These are phyloP conservation scores for Cryptococcus jaspeensis DNA, from an alignment of 1,284 basidiomycete species.

Conservation along the genomic window DNA sequence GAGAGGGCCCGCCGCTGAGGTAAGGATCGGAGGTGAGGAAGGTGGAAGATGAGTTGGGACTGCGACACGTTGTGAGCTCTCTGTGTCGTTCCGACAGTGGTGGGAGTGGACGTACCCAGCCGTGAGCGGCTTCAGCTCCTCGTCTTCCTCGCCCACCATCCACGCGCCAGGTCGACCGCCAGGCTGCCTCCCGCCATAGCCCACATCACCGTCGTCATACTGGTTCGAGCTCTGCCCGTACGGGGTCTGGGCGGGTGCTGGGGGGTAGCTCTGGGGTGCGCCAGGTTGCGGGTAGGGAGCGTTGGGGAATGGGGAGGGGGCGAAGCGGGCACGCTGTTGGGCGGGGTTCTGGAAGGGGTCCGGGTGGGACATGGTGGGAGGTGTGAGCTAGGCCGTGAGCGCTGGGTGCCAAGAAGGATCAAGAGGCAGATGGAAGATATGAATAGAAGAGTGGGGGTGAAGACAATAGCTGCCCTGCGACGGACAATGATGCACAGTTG, in stretches of 20 bases:
- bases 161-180: slow-evolving; percentile 8
- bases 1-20: slow-evolving; percentile 1
- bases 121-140: slow-evolving; percentile 27
- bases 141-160: slow-evolving; percentile 28
- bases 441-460: too few relatives aligned
- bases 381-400: too few relatives aligned
- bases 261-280: slow-evolving; percentile 15
- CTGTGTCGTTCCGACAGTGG: too few relatives aligned
- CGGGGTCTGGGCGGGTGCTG: slow-evolving; percentile 6
- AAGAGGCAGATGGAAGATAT: too few relatives aligned
- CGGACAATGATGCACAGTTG: too few relatives aligned
- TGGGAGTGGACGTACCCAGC: slow-evolving; percentile 12
- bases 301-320: slow-evolving; percentile 8
- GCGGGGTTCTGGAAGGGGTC: slow-evolving; percentile 11
- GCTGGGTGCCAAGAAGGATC: too few relatives aligned
- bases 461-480: too few relatives aligned
- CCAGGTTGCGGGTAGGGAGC: neutral
- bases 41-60: slow-evolving; percentile 9
- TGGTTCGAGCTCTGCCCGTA: slow-evolving; percentile 21
- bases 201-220: slow-evolving; percentile 19
- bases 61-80: neutral
- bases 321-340: slow-evolving; percentile 2
- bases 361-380: slow-evolving; percentile 1
- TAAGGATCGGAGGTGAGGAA: slow-evolving; percentile 13
- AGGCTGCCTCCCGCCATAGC: slow-evolving; percentile 14